Evolutionary conservation across 2,329 filamentous ascomycete genomes (phyloP), one percentile per base, ranked within the genome.

Genomic region (Polychaeton citri): DNA sequence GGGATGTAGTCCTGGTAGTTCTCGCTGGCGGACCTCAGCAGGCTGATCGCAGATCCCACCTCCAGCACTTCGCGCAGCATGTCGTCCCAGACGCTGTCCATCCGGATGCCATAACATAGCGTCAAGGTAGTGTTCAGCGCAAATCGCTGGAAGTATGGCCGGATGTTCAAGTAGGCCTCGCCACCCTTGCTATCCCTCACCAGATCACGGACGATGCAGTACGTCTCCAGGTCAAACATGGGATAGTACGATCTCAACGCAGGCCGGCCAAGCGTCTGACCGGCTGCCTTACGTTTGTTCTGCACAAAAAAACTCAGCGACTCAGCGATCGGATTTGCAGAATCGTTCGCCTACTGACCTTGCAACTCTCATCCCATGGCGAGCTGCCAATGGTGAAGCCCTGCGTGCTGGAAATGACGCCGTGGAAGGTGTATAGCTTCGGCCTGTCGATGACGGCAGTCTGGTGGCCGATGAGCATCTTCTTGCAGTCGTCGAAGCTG

Each of bases 1-100:
- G 68, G 68, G 5, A 71, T 59, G 41, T 71, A 72, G 39, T 72
- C 68, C 45, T 71, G 68, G 18, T 62, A 61, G 40, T 72, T 71
- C 48, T 72, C 68, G 0, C 63, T 67, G 0, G 68, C 66, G 36
- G 61, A 66, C 4, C 68, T 59, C 2, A 72, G 49, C 1, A 71
- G 54, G 2, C 59, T 64, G 33, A 72, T 71, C 0, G 66, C 65
- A 0, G 64, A 68, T 1, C 67, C 68, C 3, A 72, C 68, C 39
- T 71, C 54, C 0, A 71, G 54, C 21, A 72, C 69, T 47, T 71
- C 68, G 3, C 66, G 58, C 6, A 72, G 51, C 32, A 72, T 52
- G 1, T 60, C 59, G 35, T 71, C 69, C 42, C 68, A 69, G 0
- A 70, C 64, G 4, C 54, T 59, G 44, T 71, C 67, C 68, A 72